These are phyloP conservation scores for Penicillium sp. DNA, from an alignment of 2,329 filamentous ascomycete species.

Conservation along the genomic window DNA sequence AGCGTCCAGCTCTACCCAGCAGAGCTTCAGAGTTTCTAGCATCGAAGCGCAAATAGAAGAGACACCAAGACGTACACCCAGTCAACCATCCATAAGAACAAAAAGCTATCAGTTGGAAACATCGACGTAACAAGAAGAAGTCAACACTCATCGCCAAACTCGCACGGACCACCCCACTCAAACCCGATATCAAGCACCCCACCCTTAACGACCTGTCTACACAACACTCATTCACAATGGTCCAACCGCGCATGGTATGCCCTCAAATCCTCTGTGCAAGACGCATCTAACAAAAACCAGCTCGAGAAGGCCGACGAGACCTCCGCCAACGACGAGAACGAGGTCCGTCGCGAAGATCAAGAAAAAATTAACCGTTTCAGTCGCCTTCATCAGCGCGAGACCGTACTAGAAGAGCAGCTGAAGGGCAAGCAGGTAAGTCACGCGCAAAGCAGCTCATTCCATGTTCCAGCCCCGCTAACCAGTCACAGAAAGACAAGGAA, in stretches of 20 bases:
- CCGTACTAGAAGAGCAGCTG: slow-evolving; percentile 76
- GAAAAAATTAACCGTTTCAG: slow-evolving; percentile 99
- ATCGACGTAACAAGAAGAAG: too few relatives aligned
- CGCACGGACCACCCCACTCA: slow-evolving; percentile 28
- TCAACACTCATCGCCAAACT: slow-evolving; percentile 3
- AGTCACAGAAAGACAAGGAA: slow-evolving; percentile 88
- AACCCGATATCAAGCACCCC: slow-evolving; percentile 19
- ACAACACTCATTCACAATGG: slow-evolving; percentile 38
- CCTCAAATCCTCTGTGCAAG: background rate
- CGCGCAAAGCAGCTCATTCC: background rate
- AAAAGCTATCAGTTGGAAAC: too few relatives aligned
- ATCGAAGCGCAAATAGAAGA: too few relatives aligned
- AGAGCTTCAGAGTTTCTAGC: too few relatives aligned
- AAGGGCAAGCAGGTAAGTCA: slow-evolving; percentile 67
- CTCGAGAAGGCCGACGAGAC: slow-evolving; percentile 92
- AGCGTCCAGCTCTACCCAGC: too few relatives aligned
- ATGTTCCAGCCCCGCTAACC: background rate
- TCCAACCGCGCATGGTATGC: slow-evolving; percentile 64
- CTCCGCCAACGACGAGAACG: slow-evolving; percentile 75
- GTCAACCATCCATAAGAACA: too few relatives aligned
- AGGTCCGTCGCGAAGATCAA: slow-evolving; percentile 95
- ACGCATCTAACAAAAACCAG: slow-evolving; percentile 50
- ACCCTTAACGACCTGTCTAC: slow-evolving; percentile 4
- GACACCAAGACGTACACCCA: too few relatives aligned
- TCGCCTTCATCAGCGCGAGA: slow-evolving; percentile 84